Conservation (phyloP, 192 early-diverging fungal species). For the Rhizophagus prolifer region DNA sequence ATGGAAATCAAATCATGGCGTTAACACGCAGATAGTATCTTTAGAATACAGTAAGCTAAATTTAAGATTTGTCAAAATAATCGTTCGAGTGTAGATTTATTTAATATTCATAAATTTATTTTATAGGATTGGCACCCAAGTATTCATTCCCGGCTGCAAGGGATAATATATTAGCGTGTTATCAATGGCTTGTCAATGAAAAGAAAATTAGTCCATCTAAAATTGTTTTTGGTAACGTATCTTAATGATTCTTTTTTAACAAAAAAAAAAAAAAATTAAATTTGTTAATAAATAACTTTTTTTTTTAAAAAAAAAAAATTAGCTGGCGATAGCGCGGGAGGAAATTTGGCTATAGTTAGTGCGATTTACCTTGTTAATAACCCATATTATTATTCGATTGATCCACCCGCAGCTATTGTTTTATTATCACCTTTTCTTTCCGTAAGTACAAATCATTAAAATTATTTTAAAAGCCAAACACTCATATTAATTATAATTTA, state of each 20-base stretch:
- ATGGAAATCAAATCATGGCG: slow-evolving; percentile 21
- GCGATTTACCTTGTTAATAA: slow-evolving; percentile 2
- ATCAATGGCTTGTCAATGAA: slow-evolving; percentile 12
- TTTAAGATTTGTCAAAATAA: background rate
- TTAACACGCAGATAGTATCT: slow-evolving; percentile 18
- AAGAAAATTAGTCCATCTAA: slow-evolving; percentile 22
- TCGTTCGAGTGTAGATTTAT: no score
- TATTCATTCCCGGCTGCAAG: slow-evolving; percentile 13
- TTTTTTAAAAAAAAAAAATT: background rate
- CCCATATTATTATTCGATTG: background rate
- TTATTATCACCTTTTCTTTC: slow-evolving; percentile 15
- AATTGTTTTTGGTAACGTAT: slow-evolving; percentile 12
- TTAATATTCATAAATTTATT: background rate
- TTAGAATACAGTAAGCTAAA: slow-evolving; percentile 19
- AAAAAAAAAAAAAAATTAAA: no score
- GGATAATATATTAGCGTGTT: slow-evolving; percentile 14
- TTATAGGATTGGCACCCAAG: slow-evolving; percentile 18
- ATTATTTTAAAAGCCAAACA: background rate
- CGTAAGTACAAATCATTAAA: background rate
- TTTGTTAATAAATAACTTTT: background rate
- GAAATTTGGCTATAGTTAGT: background rate
- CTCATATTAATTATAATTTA: no score
- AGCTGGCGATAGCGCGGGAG: slow-evolving; percentile 28
- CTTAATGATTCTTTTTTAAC: no score
- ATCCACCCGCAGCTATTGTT: slow-evolving; percentile 1